phyloP scores from a whole-genome alignment of 345 rosid species.

The Populus simonii region DNA sequence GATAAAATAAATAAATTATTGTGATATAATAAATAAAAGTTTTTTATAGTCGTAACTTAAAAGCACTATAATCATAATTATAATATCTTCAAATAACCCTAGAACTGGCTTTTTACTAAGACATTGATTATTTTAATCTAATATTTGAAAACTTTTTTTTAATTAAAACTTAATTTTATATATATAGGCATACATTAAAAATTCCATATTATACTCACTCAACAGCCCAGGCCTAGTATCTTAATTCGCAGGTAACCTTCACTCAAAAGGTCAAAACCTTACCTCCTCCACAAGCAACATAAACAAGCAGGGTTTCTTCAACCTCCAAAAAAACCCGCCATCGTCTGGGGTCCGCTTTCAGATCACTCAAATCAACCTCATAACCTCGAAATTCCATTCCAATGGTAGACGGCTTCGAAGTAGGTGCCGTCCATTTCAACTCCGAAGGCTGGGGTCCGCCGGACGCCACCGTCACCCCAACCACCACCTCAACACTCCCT shows the following conservation, averaged over 20 bases:
- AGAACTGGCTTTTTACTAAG: too few species aligned
- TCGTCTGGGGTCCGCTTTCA: background rate
- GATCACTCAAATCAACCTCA: background rate
- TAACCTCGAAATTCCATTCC: background rate
- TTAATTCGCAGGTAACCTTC: background rate
- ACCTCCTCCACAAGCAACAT: background rate
- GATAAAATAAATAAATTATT: too few species aligned
- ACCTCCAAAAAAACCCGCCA: background rate
- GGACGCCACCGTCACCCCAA: conserved; percentile 33
- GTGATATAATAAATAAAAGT: too few species aligned
- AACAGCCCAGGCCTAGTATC: too few species aligned
- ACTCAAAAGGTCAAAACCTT: background rate
- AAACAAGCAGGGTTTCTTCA: background rate
- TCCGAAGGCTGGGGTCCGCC: conserved; percentile 96
- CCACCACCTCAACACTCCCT: conserved; percentile 50
- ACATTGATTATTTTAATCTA: too few species aligned
- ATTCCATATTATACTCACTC: too few species aligned
- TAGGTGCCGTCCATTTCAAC: conserved; percentile 75
- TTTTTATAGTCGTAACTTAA: too few species aligned
- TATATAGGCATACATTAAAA: too few species aligned
- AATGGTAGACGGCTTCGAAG: conserved; percentile 53
- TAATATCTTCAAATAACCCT: too few species aligned
- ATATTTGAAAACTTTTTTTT: too few species aligned
- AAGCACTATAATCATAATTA: too few species aligned
- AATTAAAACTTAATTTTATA: too few species aligned